Conservation (phyloP, 768 basidiomycete genomes). For the Amanita phalloides region DNA sequence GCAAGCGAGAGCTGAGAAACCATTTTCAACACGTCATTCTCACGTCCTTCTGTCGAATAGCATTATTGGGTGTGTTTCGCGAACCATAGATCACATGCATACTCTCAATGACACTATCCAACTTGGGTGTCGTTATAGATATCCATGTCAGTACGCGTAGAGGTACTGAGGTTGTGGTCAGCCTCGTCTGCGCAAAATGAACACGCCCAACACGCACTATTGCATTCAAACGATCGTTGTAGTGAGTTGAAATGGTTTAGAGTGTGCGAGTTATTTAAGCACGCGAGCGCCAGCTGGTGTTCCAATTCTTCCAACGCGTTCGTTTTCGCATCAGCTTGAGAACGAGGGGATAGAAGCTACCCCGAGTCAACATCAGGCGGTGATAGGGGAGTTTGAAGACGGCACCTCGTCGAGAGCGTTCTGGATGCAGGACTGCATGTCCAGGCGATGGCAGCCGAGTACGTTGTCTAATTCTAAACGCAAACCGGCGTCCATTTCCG, state of each 20-base stretch:
- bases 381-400: not conserved
- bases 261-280: constrained; percentile 31
- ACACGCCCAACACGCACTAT: constrained; percentile 36
- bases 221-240: constrained; percentile 78
- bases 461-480: not conserved
- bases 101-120: constrained; percentile 42
- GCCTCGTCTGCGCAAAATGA: not conserved
- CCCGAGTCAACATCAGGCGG: not conserved
- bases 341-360: constrained; percentile 56
- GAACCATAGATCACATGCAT: constrained; percentile 14
- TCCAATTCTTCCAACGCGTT: constrained; percentile 47
- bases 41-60: constrained; percentile 20
- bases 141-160: constrained; percentile 59
- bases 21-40: constrained; percentile 35
- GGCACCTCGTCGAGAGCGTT: constrained; percentile 58
- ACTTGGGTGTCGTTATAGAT: constrained; percentile 30
- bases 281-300: constrained; percentile 39
- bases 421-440: constrained; percentile 38
- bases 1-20: constrained; percentile 45
- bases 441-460: constrained; percentile 10
- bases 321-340: constrained; percentile 38
- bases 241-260: constrained; percentile 49
- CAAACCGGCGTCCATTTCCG: constrained; percentile 15
- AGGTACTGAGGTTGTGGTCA: constrained; percentile 38
- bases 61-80: not conserved